Percentiles rank a stretch among this genome's conserved stretches.
These are phyloP conservation scores for Chloranthus sessilifolius DNA, from an alignment of 164 flowering plant genomes.

Conservation along the genomic window DNA sequence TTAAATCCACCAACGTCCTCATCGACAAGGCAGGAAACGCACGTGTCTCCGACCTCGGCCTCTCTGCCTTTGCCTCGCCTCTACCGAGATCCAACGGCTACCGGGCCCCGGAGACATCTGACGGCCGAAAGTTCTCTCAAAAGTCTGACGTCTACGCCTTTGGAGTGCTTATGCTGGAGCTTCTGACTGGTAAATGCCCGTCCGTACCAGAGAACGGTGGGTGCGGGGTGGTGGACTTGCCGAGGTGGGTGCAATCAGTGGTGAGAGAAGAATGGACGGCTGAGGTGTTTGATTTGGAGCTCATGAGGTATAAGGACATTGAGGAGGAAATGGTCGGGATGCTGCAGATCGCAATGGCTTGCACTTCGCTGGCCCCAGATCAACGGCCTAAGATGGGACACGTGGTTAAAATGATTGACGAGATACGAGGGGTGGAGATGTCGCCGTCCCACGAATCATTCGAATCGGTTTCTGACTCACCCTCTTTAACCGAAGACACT, in stretches of 20 bases:
- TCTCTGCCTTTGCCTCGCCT: conserved; percentile 36
- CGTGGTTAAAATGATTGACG: conserved; percentile 75
- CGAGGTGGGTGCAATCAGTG: conserved; percentile 88
- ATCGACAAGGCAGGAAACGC: conserved; percentile 53
- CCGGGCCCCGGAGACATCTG: conserved; percentile 63
- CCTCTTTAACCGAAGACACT: conserved; percentile 59
- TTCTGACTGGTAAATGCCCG: conserved; percentile 44
- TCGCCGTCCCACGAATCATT: conserved; percentile 53
- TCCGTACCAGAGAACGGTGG: conserved; percentile 19
- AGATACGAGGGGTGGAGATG: conserved; percentile 56
- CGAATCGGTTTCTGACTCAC: conserved; percentile 68
- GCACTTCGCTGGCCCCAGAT: conserved; percentile 53
- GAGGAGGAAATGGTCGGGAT: conserved; percentile 93
- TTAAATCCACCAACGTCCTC: conserved; percentile 80
- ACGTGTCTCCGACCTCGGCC: conserved; percentile 62
- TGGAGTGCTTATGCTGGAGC: conserved; percentile 74
- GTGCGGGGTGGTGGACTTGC: conserved; percentile 54
- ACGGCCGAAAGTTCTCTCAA: conserved; percentile 46
- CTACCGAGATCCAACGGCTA: conserved; percentile 51
- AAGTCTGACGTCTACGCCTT: conserved; percentile 74
- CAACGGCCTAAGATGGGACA: conserved; percentile 65
- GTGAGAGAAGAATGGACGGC: conserved; percentile 98
- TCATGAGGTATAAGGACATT: conserved; percentile 82
- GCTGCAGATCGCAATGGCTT: conserved; percentile 72
- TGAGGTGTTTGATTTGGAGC: conserved; percentile 90